phyloP scores from a whole-genome alignment of 305 asterid genomes.

The Withania somnifera region DNA sequence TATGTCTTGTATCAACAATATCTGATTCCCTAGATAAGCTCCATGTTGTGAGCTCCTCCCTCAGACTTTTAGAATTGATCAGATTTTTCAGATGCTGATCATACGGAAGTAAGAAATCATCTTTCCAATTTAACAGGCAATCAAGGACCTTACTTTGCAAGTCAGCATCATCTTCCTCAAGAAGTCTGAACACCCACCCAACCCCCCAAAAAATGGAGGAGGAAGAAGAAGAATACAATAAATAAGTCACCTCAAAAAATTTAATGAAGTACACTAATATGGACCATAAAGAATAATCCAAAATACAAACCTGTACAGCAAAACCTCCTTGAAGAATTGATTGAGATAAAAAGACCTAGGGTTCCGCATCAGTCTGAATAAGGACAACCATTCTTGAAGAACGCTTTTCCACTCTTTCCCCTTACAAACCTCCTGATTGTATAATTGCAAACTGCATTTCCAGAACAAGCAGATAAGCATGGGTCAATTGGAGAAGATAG shows the following conservation, averaged over 20 bases:
- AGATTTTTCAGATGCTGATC: slow-evolving; percentile 61
- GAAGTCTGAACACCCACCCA: slow-evolving; percentile 48
- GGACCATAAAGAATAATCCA: not conserved
- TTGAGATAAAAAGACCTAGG: slow-evolving; percentile 53
- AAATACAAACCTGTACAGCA: slow-evolving; percentile 60
- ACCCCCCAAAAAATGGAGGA: not conserved
- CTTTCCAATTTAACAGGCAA: slow-evolving; percentile 90
- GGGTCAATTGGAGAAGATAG: not conserved
- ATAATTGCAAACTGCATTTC: slow-evolving; percentile 42
- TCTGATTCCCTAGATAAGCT: slow-evolving; percentile 62
- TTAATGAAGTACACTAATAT: not conserved
- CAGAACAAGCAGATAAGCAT: slow-evolving; percentile 10
- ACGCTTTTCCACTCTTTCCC: slow-evolving; percentile 72
- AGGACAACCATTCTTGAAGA: slow-evolving; percentile 78
- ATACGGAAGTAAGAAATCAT: slow-evolving; percentile 68
- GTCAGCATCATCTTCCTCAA: slow-evolving; percentile 81
- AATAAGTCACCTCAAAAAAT: not conserved
- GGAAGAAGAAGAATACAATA: not conserved
- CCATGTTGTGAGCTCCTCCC: slow-evolving; percentile 92
- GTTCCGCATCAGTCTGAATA: slow-evolving; percentile 55
- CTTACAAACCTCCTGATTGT: slow-evolving; percentile 25
- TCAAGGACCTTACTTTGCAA: slow-evolving; percentile 81
- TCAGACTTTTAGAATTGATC: slow-evolving; percentile 45
- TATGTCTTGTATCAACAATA: slow-evolving; percentile 52
- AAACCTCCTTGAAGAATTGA: slow-evolving; percentile 54